Conservation (phyloP, 805 yeast species). For the Suhomyces sp. region DNA sequence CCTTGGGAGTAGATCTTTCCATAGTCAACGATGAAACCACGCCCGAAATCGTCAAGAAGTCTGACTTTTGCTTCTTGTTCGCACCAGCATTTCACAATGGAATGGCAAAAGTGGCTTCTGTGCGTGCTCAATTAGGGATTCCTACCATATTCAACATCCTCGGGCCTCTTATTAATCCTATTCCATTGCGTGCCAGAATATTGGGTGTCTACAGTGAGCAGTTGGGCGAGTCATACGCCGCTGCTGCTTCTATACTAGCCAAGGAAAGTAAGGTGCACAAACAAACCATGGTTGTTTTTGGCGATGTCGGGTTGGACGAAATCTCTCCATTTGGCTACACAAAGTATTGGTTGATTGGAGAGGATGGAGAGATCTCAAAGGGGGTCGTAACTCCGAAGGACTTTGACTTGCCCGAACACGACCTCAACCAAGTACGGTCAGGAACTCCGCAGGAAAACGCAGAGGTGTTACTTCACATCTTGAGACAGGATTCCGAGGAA, state of each 20-base stretch:
- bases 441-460: conserved; percentile 92
- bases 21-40: conserved; percentile 63
- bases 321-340: conserved; percentile 86
- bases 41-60: conserved; percentile 51
- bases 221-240: conserved; percentile 81
- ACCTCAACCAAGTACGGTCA: conserved; percentile 64
- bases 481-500: conserved; percentile 44
- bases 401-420: conserved; percentile 77
- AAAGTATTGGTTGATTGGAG: conserved; percentile 68
- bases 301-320: conserved; percentile 89
- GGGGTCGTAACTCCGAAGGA: conserved; percentile 63
- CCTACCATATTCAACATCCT: conserved; percentile 92
- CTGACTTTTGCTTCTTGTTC: conserved; percentile 65
- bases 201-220: conserved; percentile 83
- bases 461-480: conserved; percentile 41
- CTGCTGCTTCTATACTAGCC: conserved; percentile 69
- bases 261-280: conserved; percentile 41
- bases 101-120: conserved; percentile 75
- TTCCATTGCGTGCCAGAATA: conserved; percentile 72
- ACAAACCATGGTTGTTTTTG: conserved; percentile 87
- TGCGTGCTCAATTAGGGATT: conserved; percentile 77
- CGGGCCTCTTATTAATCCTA: conserved; percentile 94
- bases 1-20: conserved; percentile 79
- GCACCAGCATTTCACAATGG: conserved; percentile 96
- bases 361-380: conserved; percentile 39